These are phyloP conservation scores for Mortierella sp. DNA, from an alignment of 371 early-diverging fungal species.

Conservation along the genomic window DNA sequence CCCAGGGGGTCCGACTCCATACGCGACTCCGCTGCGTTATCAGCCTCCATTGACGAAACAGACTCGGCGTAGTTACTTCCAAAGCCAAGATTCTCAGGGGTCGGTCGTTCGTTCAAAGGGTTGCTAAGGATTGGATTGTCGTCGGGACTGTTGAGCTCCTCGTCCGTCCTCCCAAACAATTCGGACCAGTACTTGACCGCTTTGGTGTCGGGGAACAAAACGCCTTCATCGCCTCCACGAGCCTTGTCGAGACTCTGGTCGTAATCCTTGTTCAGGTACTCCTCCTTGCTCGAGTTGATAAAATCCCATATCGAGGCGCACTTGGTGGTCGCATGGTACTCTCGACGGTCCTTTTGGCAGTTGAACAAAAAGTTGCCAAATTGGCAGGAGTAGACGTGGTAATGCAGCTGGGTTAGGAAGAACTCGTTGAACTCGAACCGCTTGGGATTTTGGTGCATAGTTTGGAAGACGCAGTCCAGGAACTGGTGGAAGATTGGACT, in stretches of 20 bases:
- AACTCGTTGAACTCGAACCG: slow-evolving; percentile 94
- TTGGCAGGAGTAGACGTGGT: slow-evolving; percentile 90
- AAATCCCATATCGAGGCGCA: slow-evolving; percentile 84
- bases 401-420: slow-evolving; percentile 84
- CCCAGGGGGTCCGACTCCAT: slow-evolving; percentile 30
- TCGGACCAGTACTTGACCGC: slow-evolving; percentile 81
- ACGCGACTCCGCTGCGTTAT: background rate
- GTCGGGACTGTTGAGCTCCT: slow-evolving; percentile 67
- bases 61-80: slow-evolving; percentile 32
- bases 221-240: slow-evolving; percentile 66
- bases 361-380: slow-evolving; percentile 96
- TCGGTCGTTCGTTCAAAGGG: slow-evolving; percentile 34
- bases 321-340: slow-evolving; percentile 62
- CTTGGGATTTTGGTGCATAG: slow-evolving; percentile 88
- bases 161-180: slow-evolving; percentile 72
- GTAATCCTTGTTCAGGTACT: slow-evolving; percentile 68
- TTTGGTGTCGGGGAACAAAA: slow-evolving; percentile 72
- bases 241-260: slow-evolving; percentile 62
- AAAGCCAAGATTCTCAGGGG: slow-evolving; percentile 35
- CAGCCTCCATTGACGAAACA: background rate
- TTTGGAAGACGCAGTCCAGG: slow-evolving; percentile 93
- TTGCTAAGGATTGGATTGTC: slow-evolving; percentile 16
- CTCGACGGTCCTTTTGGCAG: slow-evolving; percentile 79
- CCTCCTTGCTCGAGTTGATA: slow-evolving; percentile 68
- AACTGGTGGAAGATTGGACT: slow-evolving; percentile 97